Base-by-base conservation (phyloP, 2,329 filamentous ascomycete genomes). In the Neophaeococcomyces mojaviensis region DNA sequence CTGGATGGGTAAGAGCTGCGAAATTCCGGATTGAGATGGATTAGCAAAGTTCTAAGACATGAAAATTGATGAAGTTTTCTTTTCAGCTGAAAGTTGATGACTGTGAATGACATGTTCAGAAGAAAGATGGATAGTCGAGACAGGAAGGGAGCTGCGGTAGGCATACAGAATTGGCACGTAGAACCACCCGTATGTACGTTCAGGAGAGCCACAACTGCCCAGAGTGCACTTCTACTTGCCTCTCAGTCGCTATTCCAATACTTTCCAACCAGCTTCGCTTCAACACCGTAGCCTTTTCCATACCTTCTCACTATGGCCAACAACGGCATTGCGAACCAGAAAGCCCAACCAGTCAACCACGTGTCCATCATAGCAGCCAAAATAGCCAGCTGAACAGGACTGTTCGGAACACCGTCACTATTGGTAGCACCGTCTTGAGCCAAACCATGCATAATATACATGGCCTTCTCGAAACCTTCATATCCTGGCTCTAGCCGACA, bases 371-470 rank as follows among this genome's bases (percentile, higher is more conserved):
- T 6, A 13, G 4, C n/a, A 13, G 10, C 32, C 32, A 34, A 16
- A 13, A 34, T 4, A 12, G 32, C 32, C 32, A 34, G 10, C 10
- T 34, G 32, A 13, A 34, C 32, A 16, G 32, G 36, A 39, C 7
- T 39, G n/a, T n/a, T 4, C 6, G 22, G 36, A 13, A 39, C 20
- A 13, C 16, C 22, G 15, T 20, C 16, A 13, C 4, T 18, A 13
- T 26, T 18, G 36, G 22, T 39, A 13, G n/a, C 3, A 3, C 36
- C 36, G 22, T 39, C 36, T n/a, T 39, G n/a, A 3, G 36, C 36
- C 4, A 39, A 19, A 3, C 36, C 36, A 18, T 39, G 36, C 36
- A 39, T 26, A 19, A 39, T 39, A 39, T 39, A 39, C 36, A 39
- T 39, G 15, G 16, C 36, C 36, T 39, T n/a, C 36, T 39, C 36